Percentiles rank a stretch among this genome's conserved stretches.
These are phyloP conservation scores for Spathaspora hagerdaliae DNA, from an alignment of 805 yeast species.

Conservation along the genomic window DNA sequence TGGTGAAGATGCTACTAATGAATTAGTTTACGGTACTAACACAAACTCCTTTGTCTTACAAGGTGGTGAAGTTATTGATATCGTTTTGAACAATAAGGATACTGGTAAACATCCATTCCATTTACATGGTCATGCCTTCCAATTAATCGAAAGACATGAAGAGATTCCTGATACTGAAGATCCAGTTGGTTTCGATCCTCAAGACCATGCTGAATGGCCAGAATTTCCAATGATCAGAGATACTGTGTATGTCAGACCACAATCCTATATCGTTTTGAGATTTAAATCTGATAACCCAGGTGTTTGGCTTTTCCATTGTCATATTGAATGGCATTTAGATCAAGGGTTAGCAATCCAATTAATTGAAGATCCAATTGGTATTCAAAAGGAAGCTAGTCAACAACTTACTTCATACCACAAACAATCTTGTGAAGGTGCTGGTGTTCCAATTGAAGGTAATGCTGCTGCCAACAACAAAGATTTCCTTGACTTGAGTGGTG, in stretches of 20 bases:
- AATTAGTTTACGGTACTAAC: conserved; percentile 68
- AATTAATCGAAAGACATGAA: conserved; percentile 51
- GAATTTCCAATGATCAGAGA: conserved; percentile 66
- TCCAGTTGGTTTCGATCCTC: conserved; percentile 43
- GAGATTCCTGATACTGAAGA: conserved; percentile 51
- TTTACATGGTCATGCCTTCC: conserved; percentile 72
- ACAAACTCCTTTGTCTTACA: conserved; percentile 61
- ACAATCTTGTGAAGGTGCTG: conserved; percentile 55
- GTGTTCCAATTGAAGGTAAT: conserved; percentile 62
- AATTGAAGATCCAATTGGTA: conserved; percentile 62
- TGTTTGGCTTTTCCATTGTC: conserved; percentile 93
- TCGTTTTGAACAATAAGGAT: conserved; percentile 76
- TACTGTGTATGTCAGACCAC: conserved; percentile 62
- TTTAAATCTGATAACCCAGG: conserved; percentile 88
- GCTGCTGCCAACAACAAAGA: conserved; percentile 80
- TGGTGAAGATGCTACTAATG: conserved; percentile 54
- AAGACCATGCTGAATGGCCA: conserved; percentile 42
- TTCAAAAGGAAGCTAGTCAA: conserved; percentile 43
- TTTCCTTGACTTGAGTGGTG: conserved; percentile 66
- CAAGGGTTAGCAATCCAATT: conserved; percentile 75
- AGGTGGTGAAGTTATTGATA: conserved; percentile 62
- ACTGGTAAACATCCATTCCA: conserved; percentile 80
- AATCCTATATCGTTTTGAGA: conserved; percentile 65
- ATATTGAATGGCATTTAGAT: conserved; percentile 79
- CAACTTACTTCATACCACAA: conserved; percentile 58